Conservation (phyloP, 345 rosid genomes). For the Diplotaxis tenuifolia region DNA sequence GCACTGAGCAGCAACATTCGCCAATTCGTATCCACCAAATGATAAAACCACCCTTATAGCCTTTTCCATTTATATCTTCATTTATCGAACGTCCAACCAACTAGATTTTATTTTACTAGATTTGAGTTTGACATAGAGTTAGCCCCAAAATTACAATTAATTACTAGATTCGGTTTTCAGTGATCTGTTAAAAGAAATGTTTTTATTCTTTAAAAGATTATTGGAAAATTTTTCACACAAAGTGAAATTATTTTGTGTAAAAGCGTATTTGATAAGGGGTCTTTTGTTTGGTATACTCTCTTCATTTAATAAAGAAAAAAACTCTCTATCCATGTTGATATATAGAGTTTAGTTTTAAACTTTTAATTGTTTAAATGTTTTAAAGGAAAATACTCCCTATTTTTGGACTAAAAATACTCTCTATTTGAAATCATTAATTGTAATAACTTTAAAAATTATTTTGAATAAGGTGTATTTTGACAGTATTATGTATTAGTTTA, state of each 20-base stretch:
- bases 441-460: background rate
- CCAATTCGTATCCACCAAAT: slow-evolving; percentile 23
- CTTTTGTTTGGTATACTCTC: background rate
- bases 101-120: background rate
- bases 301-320: background rate
- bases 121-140: background rate
- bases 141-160: background rate
- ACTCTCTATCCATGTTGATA: background rate
- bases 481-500: background rate
- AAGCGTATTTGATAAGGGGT: background rate
- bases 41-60: background rate
- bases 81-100: background rate
- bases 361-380: background rate
- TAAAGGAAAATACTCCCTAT: too few relatives aligned
- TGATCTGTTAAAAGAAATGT: background rate
- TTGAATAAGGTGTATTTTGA: background rate
- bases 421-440: too few relatives aligned
- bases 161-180: background rate
- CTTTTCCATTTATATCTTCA: background rate
- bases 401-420: too few relatives aligned
- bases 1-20: slow-evolving; percentile 27
- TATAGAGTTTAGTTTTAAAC: background rate
- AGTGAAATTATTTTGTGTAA: background rate
- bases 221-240: background rate
- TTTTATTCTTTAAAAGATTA: background rate